phyloP scores from a whole-genome alignment of 352 stramenopile genomes.

The Plasmopara muralis region DNA sequence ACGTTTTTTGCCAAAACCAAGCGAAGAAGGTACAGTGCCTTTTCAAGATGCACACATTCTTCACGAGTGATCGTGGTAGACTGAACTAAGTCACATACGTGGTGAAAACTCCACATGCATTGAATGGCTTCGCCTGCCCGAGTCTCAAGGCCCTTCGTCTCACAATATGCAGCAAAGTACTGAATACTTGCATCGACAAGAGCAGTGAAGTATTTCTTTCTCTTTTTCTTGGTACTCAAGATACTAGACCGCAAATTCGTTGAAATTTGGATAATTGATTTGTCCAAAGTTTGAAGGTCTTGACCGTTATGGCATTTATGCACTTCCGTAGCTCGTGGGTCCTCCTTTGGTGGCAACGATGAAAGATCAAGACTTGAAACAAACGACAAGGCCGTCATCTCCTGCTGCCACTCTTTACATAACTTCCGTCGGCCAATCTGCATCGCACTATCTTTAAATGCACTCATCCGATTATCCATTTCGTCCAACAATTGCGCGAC shows the following conservation, averaged over 20 bases:
- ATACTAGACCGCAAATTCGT: background rate
- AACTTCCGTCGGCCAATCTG: slow-evolving; percentile 3
- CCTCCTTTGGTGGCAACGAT: slow-evolving; percentile 8
- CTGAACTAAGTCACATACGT: slow-evolving; percentile 1
- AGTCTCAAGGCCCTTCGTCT: background rate
- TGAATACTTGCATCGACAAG: slow-evolving; percentile 9
- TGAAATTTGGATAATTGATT: background rate
- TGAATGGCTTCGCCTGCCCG: background rate
- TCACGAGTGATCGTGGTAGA: background rate
- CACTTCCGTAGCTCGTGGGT: background rate
- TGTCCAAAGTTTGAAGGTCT: background rate
- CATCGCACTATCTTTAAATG: slow-evolving; percentile 10
- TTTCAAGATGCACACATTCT: slow-evolving; percentile 13
- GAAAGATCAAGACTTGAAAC: slow-evolving; percentile 8
- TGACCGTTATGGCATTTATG: background rate
- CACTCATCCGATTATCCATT: slow-evolving; percentile 3
- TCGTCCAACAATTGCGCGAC: slow-evolving; percentile 10
- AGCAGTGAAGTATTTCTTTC: slow-evolving; percentile 7
- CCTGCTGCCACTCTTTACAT: slow-evolving; percentile 3
- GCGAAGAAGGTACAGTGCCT: slow-evolving; percentile 9
- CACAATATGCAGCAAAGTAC: slow-evolving; percentile 2
- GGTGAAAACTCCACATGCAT: slow-evolving; percentile 1
- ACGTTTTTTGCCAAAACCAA: slow-evolving; percentile 2
- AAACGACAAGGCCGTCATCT: slow-evolving; percentile 14
- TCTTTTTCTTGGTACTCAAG: slow-evolving; percentile 1